Conservation (phyloP, 1,284 basidiomycete genomes). For the Fomitopsis pinicola region DNA sequence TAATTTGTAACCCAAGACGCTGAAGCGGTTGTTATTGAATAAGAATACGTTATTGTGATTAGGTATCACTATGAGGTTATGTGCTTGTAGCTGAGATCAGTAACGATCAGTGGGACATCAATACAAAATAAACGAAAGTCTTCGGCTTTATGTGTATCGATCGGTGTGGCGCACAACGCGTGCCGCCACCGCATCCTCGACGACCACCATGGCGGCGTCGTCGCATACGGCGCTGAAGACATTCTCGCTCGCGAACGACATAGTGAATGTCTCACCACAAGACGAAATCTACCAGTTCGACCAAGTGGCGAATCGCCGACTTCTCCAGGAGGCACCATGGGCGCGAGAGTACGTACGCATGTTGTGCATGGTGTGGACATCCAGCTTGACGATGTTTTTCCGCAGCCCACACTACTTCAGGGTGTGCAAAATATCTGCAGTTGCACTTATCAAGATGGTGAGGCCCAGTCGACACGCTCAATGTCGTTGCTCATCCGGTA, state of each 20-base stretch:
- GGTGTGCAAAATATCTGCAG: slow-evolving; percentile 6
- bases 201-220: slow-evolving; percentile 23
- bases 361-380: background rate
- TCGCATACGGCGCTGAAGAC: slow-evolving; percentile 65
- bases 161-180: background rate
- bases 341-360: slow-evolving; percentile 64
- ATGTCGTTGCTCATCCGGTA: slow-evolving; percentile 83
- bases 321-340: slow-evolving; percentile 82
- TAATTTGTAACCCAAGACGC: background rate
- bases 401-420: slow-evolving; percentile 17
- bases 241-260: slow-evolving; percentile 82
- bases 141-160: background rate
- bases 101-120: background rate
- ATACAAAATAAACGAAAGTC: background rate
- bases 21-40: too few relatives aligned
- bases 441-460: slow-evolving; percentile 85
- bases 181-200: background rate
- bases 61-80: too few relatives aligned
- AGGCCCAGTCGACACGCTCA: slow-evolving; percentile 2
- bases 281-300: slow-evolving; percentile 86
- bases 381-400: background rate
- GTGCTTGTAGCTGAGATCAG: too few relatives aligned
- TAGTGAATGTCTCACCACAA: slow-evolving; percentile 64
- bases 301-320: slow-evolving; percentile 61
- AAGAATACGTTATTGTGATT: too few relatives aligned